phyloP scores from a whole-genome alignment of 2,329 filamentous ascomycete genomes.

The Furcasterigmium sp. region DNA sequence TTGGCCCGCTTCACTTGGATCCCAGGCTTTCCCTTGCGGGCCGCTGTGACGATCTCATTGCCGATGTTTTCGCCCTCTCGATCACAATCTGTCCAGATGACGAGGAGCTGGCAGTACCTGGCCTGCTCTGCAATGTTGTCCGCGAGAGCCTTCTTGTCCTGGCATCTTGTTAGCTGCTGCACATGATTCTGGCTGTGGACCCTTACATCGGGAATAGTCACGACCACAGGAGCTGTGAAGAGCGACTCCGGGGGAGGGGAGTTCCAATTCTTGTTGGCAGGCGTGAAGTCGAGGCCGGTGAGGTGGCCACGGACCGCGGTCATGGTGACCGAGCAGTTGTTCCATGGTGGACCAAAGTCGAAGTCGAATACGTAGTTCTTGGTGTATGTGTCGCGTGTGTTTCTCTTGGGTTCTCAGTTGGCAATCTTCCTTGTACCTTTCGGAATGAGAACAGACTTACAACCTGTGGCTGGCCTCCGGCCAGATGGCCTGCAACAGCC shows the following conservation, averaged over 20 bases:
- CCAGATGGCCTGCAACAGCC: conserved; percentile 84
- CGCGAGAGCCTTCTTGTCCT: conserved; percentile 78
- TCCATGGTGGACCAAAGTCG: conserved; percentile 77
- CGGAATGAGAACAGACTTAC: conserved; percentile 45
- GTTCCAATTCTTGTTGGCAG: conserved; percentile 72
- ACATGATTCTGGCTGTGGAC: neutral
- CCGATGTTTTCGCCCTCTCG: conserved; percentile 96
- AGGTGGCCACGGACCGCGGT: conserved; percentile 90
- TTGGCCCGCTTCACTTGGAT: conserved; percentile 80
- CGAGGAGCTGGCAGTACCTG: conserved; percentile 64
- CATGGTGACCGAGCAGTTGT: conserved; percentile 81
- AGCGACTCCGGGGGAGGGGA: conserved; percentile 73
- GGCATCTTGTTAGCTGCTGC: conserved; percentile 9
- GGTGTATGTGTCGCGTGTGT: conserved; percentile 69
- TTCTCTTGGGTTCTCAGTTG: conserved; percentile 44
- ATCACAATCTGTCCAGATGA: conserved; percentile 99
- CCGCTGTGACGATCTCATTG: conserved; percentile 79
- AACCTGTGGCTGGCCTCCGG: conserved; percentile 65
- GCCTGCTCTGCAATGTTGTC: conserved; percentile 82
- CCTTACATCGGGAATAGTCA: conserved; percentile 60
- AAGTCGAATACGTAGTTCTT: conserved; percentile 95
- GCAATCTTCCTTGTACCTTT: neutral
- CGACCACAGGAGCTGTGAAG: conserved; percentile 78
- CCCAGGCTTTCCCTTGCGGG: conserved; percentile 63
- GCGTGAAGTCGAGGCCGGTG: conserved; percentile 70